A percentile compares a stretch with the other conserved stretches of the same genome.
These are phyloP conservation scores for Corchorus olitorius DNA, from an alignment of 345 rosid species.

Conservation along the genomic window DNA sequence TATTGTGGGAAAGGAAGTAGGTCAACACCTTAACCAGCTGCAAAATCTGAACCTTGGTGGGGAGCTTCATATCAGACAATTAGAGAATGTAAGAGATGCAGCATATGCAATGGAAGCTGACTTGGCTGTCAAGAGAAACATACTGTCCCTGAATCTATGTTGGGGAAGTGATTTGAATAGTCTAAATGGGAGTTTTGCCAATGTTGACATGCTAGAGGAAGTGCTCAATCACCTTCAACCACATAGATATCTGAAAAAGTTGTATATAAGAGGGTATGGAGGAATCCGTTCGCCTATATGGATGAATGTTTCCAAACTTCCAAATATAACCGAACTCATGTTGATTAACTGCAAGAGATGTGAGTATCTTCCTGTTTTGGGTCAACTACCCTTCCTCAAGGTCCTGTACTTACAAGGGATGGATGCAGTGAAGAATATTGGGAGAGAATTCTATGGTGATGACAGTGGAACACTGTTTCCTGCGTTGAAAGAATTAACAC, in stretches of 20 bases:
- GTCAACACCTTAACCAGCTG: conserved; percentile 19
- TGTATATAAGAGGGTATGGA: conserved; percentile 17
- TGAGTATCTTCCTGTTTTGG: conserved; percentile 26
- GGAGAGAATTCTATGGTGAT: conserved; percentile 28
- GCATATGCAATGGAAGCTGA: not conserved
- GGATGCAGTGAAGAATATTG: conserved; percentile 24
- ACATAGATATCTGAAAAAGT: conserved; percentile 16
- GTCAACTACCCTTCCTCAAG: conserved; percentile 31
- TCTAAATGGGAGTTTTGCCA: not conserved
- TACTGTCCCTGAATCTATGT: conserved; percentile 17
- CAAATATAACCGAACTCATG: conserved; percentile 20
- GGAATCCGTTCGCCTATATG: conserved; percentile 29
- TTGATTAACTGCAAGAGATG: conserved; percentile 18
- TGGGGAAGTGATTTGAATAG: conserved; percentile 20
- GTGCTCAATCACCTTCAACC: conserved; percentile 25
- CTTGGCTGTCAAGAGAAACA: conserved; percentile 6
- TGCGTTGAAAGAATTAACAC: conserved; percentile 20
- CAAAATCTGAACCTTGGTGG: conserved; percentile 19
- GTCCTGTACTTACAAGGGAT: conserved; percentile 23
- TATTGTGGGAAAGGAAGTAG: conserved; percentile 21
- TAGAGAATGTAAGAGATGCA: conserved; percentile 19
- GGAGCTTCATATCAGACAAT: conserved; percentile 11
- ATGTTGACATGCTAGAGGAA: not conserved
- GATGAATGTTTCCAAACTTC: conserved; percentile 16
- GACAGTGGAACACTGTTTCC: conserved; percentile 14